A percentile compares a stretch with the other conserved stretches of the same genome.
Conservation (phyloP, 2,329 filamentous ascomycete species). For the Stagonosporopsis tanaceti region DNA sequence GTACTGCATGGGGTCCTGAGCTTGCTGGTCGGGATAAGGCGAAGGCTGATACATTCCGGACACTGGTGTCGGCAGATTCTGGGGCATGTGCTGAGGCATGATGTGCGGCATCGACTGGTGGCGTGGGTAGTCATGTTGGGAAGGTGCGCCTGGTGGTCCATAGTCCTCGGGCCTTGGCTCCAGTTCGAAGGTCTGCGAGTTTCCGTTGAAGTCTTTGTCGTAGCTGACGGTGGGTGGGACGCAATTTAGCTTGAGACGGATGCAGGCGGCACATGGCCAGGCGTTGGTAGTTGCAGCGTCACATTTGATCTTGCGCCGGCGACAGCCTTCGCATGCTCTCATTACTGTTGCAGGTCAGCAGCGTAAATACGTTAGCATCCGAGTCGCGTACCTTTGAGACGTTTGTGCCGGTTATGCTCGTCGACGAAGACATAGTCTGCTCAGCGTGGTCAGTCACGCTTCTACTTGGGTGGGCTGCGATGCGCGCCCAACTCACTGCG, state of each 20-base stretch:
- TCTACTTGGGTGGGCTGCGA: constrained; percentile 2
- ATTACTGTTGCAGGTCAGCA: constrained; percentile 70
- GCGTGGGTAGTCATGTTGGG: constrained; percentile 53
- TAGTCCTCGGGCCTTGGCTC: constrained; percentile 52
- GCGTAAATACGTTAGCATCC: background rate
- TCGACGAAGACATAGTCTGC: constrained; percentile 98
- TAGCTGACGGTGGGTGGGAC: constrained; percentile 85
- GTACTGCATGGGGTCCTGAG: constrained; percentile 49
- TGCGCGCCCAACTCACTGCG: constrained; percentile 70
- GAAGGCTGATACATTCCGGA: constrained; percentile 48
- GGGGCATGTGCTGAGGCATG: constrained; percentile 40
- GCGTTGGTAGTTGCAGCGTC: constrained; percentile 96
- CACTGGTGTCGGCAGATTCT: constrained; percentile 40
- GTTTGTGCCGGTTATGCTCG: constrained; percentile 97
- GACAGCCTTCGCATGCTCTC: constrained; percentile 95
- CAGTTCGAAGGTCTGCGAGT: constrained; percentile 52
- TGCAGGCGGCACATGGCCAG: constrained; percentile 95
- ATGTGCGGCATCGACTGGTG: constrained; percentile 42
- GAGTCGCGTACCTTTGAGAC: constrained; percentile 77
- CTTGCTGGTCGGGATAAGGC: constrained; percentile 44
- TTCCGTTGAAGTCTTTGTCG: constrained; percentile 64
- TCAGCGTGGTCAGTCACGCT: constrained; percentile 30
- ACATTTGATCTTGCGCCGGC: constrained; percentile 96
- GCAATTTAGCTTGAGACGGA: constrained; percentile 90
- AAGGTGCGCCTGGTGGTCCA: constrained; percentile 45